Conservation (phyloP, 169 alveolate species). For the Plasmodium vivax region DNA sequence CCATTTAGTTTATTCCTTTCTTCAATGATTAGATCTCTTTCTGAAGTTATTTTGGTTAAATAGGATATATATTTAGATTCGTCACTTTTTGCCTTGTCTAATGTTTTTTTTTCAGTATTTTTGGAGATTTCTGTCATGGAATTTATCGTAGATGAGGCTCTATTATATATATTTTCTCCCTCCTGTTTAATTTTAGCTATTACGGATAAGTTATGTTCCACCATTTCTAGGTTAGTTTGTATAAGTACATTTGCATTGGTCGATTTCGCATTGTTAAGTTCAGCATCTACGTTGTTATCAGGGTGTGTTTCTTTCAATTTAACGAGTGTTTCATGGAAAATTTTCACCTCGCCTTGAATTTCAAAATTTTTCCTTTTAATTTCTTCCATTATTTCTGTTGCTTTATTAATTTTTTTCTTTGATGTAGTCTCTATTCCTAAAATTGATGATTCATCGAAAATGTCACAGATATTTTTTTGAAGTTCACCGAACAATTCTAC, state of each 20-base stretch:
- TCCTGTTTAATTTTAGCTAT: background rate
- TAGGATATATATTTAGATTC: background rate
- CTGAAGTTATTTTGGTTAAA: background rate
- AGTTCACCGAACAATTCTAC: background rate
- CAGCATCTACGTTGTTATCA: background rate
- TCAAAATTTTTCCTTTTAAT: background rate
- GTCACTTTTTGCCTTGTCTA: background rate
- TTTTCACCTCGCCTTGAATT: background rate
- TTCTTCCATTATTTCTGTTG: background rate
- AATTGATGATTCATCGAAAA: background rate
- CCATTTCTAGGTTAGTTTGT: background rate
- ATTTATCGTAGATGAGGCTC: background rate
- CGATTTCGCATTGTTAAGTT: background rate
- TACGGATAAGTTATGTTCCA: background rate
- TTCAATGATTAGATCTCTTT: background rate
- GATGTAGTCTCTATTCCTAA: background rate
- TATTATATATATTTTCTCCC: background rate
- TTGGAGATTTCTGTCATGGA: background rate
- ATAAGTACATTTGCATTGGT: background rate
- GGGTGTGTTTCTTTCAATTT: background rate
- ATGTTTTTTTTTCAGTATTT: background rate
- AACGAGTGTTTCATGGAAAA: background rate
- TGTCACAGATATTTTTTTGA: background rate
- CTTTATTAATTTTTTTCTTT: background rate
- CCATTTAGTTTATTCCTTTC: background rate